Evolutionary conservation across 2,329 filamentous ascomycete species (phyloP).

Genomic region (Thermothelomyces thermophilus): DNA sequence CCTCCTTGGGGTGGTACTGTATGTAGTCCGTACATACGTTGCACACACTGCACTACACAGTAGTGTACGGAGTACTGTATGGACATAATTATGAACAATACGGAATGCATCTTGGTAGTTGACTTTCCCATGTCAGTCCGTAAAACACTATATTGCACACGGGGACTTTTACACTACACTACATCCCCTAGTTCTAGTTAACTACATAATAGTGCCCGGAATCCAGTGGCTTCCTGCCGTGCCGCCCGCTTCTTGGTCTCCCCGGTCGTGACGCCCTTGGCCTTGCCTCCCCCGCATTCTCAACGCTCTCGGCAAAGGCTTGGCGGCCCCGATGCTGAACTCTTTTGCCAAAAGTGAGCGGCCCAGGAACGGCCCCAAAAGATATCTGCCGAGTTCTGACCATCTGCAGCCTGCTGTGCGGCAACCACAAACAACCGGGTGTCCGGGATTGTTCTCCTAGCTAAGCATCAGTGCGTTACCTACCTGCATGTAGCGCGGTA

Average conservation of each 20-base stretch:
- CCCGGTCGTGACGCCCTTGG: neutral
- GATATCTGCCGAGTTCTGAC: conserved; percentile 16
- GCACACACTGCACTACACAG: too few relatives aligned
- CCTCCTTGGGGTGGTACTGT: too few relatives aligned
- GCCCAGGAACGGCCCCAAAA: conserved; percentile 7
- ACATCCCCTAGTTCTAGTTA: too few relatives aligned
- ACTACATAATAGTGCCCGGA: too few relatives aligned
- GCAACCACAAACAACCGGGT: too few relatives aligned
- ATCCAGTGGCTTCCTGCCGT: neutral
- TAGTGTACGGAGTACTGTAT: too few relatives aligned
- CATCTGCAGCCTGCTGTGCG: neutral
- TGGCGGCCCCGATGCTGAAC: neutral
- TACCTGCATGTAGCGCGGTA: neutral
- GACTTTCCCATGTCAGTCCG: too few relatives aligned
- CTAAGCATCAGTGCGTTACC: neutral
- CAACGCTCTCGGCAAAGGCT: conserved; percentile 4
- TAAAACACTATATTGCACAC: too few relatives aligned
- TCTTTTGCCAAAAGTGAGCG: neutral
- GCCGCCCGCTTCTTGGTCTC: neutral
- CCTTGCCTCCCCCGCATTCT: conserved; percentile 16
- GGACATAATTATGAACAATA: too few relatives aligned
- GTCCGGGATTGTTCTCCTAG: neutral
- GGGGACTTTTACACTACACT: too few relatives aligned
- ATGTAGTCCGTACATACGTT: too few relatives aligned
- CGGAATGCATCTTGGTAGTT: too few relatives aligned